A percentile compares a stretch with the other conserved stretches of the same genome.
Conservation (phyloP, 2,329 filamentous ascomycete genomes). For the Arachnomyces sp. region DNA sequence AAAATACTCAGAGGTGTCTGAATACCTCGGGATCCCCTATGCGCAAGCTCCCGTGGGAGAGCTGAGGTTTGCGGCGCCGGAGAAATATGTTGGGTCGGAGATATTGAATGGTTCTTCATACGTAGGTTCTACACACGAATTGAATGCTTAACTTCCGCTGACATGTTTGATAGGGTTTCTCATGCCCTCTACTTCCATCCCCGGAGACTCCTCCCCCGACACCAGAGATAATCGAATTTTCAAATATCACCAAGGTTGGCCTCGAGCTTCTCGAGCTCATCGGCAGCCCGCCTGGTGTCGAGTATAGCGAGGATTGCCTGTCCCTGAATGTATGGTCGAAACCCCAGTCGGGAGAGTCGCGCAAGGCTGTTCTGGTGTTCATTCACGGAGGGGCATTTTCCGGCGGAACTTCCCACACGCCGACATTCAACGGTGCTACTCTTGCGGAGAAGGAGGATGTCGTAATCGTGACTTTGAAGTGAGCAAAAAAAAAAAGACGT, state of each 20-base stretch:
- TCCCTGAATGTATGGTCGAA: conserved; percentile 35
- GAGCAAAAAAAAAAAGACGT: no score
- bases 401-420: conserved; percentile 31
- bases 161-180: no score
- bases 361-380: conserved; percentile 41
- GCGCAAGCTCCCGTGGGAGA: neutral
- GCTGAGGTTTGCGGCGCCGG: neutral
- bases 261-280: no score
- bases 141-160: no score
- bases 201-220: no score
- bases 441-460: conserved; percentile 38
- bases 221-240: no score
- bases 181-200: no score
- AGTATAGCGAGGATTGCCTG: conserved; percentile 37
- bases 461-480: no score
- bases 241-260: no score
- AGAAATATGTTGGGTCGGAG: conserved; percentile 1
- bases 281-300: no score
- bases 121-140: no score
- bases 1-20: neutral
- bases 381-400: conserved; percentile 39
- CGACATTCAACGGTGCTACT: conserved; percentile 37
- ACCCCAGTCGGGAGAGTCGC: conserved; percentile 21
- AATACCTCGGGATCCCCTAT: conserved; percentile 1
- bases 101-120: no score